phyloP scores from a whole-genome alignment of 371 early-diverging fungal species.

The Capillidium heterosporum region DNA sequence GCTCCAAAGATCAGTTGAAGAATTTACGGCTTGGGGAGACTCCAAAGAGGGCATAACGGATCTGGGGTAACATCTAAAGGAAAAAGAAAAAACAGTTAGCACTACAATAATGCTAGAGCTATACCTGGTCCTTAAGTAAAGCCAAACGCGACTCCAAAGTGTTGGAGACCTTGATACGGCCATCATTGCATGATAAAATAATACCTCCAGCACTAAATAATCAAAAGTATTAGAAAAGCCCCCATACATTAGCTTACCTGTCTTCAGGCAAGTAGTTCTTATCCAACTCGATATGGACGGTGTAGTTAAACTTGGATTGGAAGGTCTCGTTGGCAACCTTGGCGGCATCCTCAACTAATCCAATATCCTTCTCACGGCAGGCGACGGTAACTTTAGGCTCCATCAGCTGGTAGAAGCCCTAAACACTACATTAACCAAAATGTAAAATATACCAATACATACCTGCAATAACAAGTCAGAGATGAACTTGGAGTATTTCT shows the following conservation, averaged over 20 bases:
- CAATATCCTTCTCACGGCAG: conserved; percentile 54
- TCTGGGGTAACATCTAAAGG: conserved; percentile 61
- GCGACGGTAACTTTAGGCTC: conserved; percentile 49
- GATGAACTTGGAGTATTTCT: conserved; percentile 33
- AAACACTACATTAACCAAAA: neutral
- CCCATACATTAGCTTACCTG: conserved; percentile 12
- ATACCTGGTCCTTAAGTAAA: conserved; percentile 46
- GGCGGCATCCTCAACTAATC: conserved; percentile 33
- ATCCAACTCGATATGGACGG: conserved; percentile 15
- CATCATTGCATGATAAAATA: conserved; percentile 48
- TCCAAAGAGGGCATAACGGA: conserved; percentile 71
- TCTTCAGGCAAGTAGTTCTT: conserved; percentile 22
- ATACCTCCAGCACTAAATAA: conserved; percentile 72
- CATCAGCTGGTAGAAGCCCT: conserved; percentile 68
- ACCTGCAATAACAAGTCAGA: conserved; percentile 56
- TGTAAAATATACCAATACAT: neutral
- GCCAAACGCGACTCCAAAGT: conserved; percentile 79
- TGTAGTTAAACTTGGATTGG: conserved; percentile 27
- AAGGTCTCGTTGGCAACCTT: conserved; percentile 35
- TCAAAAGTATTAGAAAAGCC: neutral
- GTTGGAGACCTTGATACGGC: conserved; percentile 68
- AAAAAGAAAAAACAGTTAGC: neutral
- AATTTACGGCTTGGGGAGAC: conserved; percentile 73
- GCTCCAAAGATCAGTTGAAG: too few relatives aligned
- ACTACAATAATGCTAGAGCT: neutral